phyloP scores from a whole-genome alignment of 345 rosid genomes.

The Salix koriyanagi region DNA sequence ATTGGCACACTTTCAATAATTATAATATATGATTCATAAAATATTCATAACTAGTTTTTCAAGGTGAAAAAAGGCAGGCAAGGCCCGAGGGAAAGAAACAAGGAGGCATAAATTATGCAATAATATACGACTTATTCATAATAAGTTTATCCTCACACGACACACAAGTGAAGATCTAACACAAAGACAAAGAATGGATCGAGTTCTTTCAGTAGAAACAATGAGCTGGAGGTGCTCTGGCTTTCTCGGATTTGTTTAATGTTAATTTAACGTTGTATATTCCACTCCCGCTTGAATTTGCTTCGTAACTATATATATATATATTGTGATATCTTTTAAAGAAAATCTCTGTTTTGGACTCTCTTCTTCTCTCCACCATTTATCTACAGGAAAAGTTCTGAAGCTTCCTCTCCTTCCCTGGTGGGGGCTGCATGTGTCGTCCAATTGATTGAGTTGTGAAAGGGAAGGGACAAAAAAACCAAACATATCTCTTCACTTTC shows the following conservation, averaged over 20 bases:
- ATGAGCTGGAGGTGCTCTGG: conserved; percentile 3
- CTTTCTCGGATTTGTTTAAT: conserved; percentile 6
- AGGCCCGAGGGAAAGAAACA: conserved; percentile 24
- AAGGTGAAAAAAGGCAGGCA: conserved; percentile 21
- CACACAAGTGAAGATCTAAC: conserved; percentile 4
- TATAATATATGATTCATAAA: background rate
- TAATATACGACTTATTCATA: too few relatives aligned
- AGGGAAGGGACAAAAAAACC: conserved; percentile 38
- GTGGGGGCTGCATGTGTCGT: conserved; percentile 25
- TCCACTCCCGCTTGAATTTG: background rate
- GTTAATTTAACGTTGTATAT: background rate
- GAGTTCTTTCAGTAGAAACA: conserved; percentile 17
- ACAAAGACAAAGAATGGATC: conserved; percentile 12
- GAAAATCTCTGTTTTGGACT: conserved; percentile 30
- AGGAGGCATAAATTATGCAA: conserved; percentile 26
- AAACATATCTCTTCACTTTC: conserved; percentile 32
- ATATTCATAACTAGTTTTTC: conserved; percentile 17
- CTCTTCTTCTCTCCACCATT: conserved; percentile 4
- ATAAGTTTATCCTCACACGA: too few relatives aligned
- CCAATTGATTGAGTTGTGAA: conserved; percentile 27
- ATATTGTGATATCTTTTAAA: background rate
- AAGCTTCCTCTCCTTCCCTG: conserved; percentile 21
- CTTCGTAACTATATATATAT: background rate
- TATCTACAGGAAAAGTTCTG: conserved; percentile 1
- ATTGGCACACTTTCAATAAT: background rate